Evolutionary conservation across 202 grass and related monocot species (phyloP).

Genomic region (Hordeum pubiflorum): DNA sequence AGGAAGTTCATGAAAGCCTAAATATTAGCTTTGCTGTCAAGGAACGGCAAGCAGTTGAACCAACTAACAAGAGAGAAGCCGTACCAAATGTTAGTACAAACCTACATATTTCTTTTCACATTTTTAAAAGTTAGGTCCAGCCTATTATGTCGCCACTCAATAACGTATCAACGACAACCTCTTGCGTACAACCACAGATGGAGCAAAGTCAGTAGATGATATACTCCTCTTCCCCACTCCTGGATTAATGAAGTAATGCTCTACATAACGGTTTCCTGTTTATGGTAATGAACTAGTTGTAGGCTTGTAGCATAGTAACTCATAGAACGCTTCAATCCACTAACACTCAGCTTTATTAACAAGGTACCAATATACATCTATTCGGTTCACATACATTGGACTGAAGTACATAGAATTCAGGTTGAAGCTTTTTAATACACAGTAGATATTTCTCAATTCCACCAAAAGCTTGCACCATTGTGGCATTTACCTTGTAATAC

Average conservation of each 20-base stretch:
- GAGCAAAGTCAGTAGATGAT: background rate
- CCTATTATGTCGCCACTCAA: background rate
- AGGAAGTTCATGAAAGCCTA: background rate
- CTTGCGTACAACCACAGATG: background rate
- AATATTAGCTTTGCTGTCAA: background rate
- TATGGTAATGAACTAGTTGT: background rate
- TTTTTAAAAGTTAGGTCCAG: background rate
- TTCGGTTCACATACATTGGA: background rate
- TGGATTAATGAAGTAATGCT: background rate
- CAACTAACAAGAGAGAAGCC: background rate
- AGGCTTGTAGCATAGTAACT: background rate
- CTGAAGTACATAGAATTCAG: background rate
- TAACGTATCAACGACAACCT: background rate
- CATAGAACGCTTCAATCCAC: background rate
- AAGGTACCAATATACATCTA: background rate
- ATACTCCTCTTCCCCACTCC: background rate
- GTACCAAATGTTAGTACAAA: background rate
- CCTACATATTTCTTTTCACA: background rate
- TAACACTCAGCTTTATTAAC: background rate
- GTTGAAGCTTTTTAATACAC: background rate
- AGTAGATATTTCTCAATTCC: background rate
- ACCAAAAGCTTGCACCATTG: background rate
- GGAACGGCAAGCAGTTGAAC: background rate
- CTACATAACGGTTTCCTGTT: background rate
- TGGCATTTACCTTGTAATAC: constrained; percentile 56